These are phyloP conservation scores for Medakamo hakoo DNA, from an alignment of 139 green algal genomes.

Conservation along the genomic window DNA sequence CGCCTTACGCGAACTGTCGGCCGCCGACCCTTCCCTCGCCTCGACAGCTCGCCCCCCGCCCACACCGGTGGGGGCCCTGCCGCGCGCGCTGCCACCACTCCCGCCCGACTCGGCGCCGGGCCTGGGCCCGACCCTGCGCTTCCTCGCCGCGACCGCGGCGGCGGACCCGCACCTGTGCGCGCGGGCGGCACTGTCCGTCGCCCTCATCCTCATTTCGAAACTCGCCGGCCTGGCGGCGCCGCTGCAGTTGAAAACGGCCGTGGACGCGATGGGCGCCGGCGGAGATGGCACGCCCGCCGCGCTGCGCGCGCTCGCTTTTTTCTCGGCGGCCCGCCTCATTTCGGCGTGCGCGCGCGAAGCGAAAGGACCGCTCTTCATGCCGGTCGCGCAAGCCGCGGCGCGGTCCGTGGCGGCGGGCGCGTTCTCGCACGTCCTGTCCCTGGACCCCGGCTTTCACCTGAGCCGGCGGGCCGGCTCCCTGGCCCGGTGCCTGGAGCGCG, in stretches of 20 bases:
- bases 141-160: background rate
- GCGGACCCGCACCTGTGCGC: background rate
- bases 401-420: constrained; percentile 49
- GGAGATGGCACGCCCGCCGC: too few relatives aligned
- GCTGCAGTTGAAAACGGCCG: background rate
- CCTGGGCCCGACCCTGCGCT: background rate
- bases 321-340: background rate
- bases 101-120: too few relatives aligned
- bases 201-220: background rate
- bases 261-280: background rate
- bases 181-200: background rate
- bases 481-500: constrained; percentile 76
- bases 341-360: background rate
- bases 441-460: constrained; percentile 75
- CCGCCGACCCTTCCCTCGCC: too few relatives aligned
- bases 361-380: background rate
- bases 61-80: background rate
- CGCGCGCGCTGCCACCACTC: background rate
- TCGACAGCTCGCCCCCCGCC: too few relatives aligned
- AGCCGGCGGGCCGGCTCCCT: constrained; percentile 70
- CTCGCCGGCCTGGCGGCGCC: background rate
- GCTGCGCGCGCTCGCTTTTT: background rate
- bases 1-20: too few relatives aligned
- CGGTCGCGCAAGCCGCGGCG: constrained; percentile 29
- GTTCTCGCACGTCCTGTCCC: constrained; percentile 62